Evolutionary conservation across 2,329 filamentous ascomycete genomes (phyloP).

Genomic region (Colletotrichum musae): DNA sequence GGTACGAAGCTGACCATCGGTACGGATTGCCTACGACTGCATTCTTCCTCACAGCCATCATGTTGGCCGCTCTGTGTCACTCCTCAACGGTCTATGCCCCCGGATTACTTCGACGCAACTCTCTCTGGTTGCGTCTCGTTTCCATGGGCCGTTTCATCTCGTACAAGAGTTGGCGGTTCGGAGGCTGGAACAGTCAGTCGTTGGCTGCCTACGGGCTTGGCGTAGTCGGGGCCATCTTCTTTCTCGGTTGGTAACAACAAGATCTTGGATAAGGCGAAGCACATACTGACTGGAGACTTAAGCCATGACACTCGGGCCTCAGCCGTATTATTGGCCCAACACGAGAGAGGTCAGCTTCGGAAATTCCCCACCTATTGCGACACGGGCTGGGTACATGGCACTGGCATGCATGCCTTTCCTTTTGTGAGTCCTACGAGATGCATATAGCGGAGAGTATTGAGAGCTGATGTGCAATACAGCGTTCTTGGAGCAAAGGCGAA

Average conservation of each 20-base stretch:
- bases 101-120: slow-evolving; percentile 44
- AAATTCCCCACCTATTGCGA: slow-evolving; percentile 67
- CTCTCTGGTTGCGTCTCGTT: slow-evolving; percentile 12
- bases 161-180: slow-evolving; percentile 45
- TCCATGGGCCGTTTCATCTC: slow-evolving; percentile 39
- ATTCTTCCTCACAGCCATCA: slow-evolving; percentile 65
- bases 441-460: not conserved
- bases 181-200: slow-evolving; percentile 58
- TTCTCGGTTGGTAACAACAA: slow-evolving; percentile 49
- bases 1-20: slow-evolving; percentile 63
- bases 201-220: slow-evolving; percentile 60
- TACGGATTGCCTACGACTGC: slow-evolving; percentile 67
- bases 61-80: slow-evolving; percentile 60
- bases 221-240: slow-evolving; percentile 59
- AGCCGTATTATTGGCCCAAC: slow-evolving; percentile 71
- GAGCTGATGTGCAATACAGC: slow-evolving; percentile 42
- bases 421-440: slow-evolving; percentile 48
- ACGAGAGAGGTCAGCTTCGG: slow-evolving; percentile 57
- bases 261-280: no score
- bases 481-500: slow-evolving; percentile 69
- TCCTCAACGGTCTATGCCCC: slow-evolving; percentile 56
- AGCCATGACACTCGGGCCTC: slow-evolving; percentile 61
- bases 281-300: not conserved
- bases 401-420: slow-evolving; percentile 67
- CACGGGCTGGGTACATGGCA: slow-evolving; percentile 66